A percentile compares a stretch with the other conserved stretches of the same genome.
Conservation (phyloP, 768 basidiomycete species). For the Peribolospora kevripleyi region DNA sequence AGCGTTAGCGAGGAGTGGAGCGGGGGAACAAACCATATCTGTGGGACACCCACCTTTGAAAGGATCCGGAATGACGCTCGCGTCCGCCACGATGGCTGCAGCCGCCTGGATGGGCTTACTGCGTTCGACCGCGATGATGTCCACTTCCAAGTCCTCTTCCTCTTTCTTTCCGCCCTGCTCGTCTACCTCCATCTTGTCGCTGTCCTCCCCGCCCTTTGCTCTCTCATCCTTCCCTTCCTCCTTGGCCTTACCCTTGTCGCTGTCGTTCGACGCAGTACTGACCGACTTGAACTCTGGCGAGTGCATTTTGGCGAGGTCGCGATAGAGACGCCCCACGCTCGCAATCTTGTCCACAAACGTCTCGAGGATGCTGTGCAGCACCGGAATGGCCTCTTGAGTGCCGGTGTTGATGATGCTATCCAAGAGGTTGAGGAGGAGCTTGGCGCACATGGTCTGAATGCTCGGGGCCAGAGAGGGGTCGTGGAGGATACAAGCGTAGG, state of each 20-base stretch:
- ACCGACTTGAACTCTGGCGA: not conserved
- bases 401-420: constrained; percentile 45
- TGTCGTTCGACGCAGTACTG: constrained; percentile 5
- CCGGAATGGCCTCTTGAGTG: constrained; percentile 36
- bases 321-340: constrained; percentile 42
- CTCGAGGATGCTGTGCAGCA: constrained; percentile 55
- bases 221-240: constrained; percentile 27
- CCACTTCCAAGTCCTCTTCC: constrained; percentile 18
- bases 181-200: not conserved
- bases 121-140: constrained; percentile 53
- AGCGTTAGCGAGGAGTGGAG: not conserved
- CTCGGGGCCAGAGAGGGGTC: constrained; percentile 55
- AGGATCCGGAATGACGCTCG: constrained; percentile 34
- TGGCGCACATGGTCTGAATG: constrained; percentile 72
- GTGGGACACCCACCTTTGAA: constrained; percentile 36
- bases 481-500: constrained; percentile 71
- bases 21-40: not conserved
- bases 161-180: constrained; percentile 5
- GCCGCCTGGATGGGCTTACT: constrained; percentile 57
- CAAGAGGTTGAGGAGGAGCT: constrained; percentile 70
- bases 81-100: constrained; percentile 51
- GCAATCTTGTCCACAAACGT: constrained; percentile 64
- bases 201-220: constrained; percentile 1
- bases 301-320: constrained; percentile 26
- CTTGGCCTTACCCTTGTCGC: constrained; percentile 18